Percentiles rank a stretch among this genome's conserved stretches.
These are phyloP conservation scores for Gymnopilus dilepis DNA, from an alignment of 768 basidiomycete genomes.

Conservation along the genomic window DNA sequence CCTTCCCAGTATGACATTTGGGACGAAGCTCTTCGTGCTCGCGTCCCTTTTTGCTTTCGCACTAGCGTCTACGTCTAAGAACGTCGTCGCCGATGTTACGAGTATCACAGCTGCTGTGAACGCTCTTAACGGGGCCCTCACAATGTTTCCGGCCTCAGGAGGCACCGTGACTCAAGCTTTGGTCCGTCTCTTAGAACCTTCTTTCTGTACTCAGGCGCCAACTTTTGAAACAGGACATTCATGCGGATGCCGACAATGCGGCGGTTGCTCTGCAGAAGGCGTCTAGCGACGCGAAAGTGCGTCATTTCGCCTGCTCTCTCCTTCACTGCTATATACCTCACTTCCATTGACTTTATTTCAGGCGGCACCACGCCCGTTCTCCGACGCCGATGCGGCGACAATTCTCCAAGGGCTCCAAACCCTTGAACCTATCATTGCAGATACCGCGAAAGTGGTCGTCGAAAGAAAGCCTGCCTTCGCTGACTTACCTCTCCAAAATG, in stretches of 20 bases:
- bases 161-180: neutral
- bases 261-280: no score
- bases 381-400: slow-evolving; percentile 25
- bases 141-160: slow-evolving; percentile 30
- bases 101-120: slow-evolving; percentile 31
- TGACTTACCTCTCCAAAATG: slow-evolving; percentile 22
- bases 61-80: slow-evolving; percentile 30
- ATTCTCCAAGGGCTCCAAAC: slow-evolving; percentile 22
- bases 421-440: slow-evolving; percentile 17
- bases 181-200: neutral
- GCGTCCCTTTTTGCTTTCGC: slow-evolving; percentile 22
- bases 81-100: slow-evolving; percentile 35
- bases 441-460: slow-evolving; percentile 24
- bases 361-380: slow-evolving; percentile 15
- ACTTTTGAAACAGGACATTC: no score
- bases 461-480: slow-evolving; percentile 30
- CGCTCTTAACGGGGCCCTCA: slow-evolving; percentile 32
- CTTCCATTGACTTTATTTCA: no score
- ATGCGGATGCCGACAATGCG: no score
- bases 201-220: no score
- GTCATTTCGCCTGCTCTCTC: no score
- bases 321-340: no score
- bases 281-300: no score
- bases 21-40: slow-evolving; percentile 4
- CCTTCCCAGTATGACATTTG: neutral